These are phyloP conservation scores for Phascolomyces articulosus DNA, from an alignment of 371 early-diverging fungal genomes.

Conservation along the genomic window DNA sequence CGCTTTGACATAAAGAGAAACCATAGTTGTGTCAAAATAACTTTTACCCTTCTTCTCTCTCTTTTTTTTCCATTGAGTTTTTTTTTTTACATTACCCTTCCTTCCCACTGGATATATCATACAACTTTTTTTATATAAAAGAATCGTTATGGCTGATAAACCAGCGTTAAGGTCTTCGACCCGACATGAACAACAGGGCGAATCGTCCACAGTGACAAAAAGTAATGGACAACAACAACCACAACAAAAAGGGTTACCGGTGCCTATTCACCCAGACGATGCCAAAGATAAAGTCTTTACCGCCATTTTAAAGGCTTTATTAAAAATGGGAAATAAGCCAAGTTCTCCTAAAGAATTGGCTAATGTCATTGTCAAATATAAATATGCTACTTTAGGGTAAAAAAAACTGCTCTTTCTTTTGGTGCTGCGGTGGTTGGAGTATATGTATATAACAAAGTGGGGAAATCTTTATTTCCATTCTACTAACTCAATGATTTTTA, in stretches of 20 bases:
- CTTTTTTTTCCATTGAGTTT: too few relatives aligned
- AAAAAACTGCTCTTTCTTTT: not conserved
- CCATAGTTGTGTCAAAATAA: too few relatives aligned
- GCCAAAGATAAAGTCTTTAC: conserved; percentile 82
- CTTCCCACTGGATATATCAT: not conserved
- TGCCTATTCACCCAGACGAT: conserved; percentile 72
- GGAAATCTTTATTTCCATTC: not conserved
- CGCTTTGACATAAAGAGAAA: too few relatives aligned
- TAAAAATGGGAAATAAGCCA: conserved; percentile 76
- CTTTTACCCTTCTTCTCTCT: too few relatives aligned
- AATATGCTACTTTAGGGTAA: conserved; percentile 78
- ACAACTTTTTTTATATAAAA: too few relatives aligned
- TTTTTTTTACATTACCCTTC: not conserved
- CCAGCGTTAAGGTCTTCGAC: not conserved
- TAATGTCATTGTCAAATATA: conserved; percentile 73
- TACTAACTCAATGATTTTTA: not conserved
- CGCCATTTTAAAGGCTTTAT: conserved; percentile 78
- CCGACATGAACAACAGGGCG: conserved; percentile 6
- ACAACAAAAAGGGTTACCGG: conserved; percentile 20
- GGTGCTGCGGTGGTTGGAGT: too few relatives aligned
- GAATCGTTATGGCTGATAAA: conserved; percentile 11
- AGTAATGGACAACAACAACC: conserved; percentile 1
- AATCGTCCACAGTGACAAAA: not conserved
- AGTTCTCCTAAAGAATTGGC: conserved; percentile 83
- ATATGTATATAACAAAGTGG: too few relatives aligned